Percentiles rank a stretch among this genome's conserved stretches.
phyloP scores from a whole-genome alignment of 2,329 filamentous ascomycete species.

The Aspergillus fructus region DNA sequence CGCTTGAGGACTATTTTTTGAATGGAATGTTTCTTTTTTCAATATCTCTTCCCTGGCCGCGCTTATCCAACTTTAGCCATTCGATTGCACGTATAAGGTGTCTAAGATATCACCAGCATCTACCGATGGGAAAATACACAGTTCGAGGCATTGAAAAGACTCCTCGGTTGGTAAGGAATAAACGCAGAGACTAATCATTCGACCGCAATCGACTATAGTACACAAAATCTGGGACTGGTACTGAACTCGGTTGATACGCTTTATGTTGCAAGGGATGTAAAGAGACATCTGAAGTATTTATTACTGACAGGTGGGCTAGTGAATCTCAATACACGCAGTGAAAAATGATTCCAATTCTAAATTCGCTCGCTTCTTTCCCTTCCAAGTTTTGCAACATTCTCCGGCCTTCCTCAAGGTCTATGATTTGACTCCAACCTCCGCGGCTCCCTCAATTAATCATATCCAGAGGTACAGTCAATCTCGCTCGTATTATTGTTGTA shows the following conservation, averaged over 20 bases:
- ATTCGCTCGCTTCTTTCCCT: background rate
- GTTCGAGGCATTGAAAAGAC: too few species aligned
- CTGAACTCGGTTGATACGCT: background rate
- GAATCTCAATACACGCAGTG: background rate
- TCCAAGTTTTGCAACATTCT: background rate
- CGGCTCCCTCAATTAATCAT: background rate
- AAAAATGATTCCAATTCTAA: background rate
- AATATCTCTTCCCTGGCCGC: background rate
- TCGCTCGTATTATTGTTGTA: slow-evolving; percentile 1
- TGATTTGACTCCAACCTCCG: slow-evolving; percentile 1
- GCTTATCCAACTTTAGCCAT: background rate
- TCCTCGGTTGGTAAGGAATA: background rate
- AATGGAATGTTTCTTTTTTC: slow-evolving; percentile 9
- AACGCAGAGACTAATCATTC: background rate
- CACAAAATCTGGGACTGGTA: background rate
- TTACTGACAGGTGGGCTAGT: background rate
- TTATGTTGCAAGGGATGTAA: background rate
- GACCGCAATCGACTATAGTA: too few species aligned
- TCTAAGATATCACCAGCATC: too few species aligned
- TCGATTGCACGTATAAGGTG: background rate
- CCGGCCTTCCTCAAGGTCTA: slow-evolving; percentile 4
- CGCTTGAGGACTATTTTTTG: slow-evolving; percentile 23
- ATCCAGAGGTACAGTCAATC: slow-evolving; percentile 5
- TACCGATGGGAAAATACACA: too few species aligned
- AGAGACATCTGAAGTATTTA: background rate